These are phyloP conservation scores for Pholiota microspora DNA, from an alignment of 768 basidiomycete genomes.

Conservation along the genomic window DNA sequence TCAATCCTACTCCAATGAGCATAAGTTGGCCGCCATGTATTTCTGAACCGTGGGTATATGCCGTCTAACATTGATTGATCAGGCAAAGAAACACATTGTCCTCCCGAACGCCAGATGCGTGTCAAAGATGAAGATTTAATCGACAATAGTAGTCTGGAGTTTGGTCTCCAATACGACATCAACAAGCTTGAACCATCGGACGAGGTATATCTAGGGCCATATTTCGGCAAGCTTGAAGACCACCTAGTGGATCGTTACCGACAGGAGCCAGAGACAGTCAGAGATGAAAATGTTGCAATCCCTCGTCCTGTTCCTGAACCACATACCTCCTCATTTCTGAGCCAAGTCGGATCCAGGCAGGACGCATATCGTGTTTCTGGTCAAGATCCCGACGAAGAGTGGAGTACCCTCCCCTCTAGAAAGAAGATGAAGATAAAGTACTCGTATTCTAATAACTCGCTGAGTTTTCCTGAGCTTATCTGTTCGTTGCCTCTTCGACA, in stretches of 20 bases:
- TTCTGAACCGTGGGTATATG: not conserved
- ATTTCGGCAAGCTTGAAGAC: not conserved
- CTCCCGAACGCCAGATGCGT: not conserved
- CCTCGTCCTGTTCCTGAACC: not conserved
- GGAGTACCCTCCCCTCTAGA: constrained; percentile 33
- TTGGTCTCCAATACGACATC: not conserved
- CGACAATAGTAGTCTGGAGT: too few species aligned
- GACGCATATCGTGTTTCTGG: constrained; percentile 25
- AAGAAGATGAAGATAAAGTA: constrained; percentile 29
- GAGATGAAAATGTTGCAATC: not conserved
- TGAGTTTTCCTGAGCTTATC: too few species aligned
- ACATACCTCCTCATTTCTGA: not conserved
- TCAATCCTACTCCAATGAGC: too few species aligned
- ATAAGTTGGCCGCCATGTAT: too few species aligned
- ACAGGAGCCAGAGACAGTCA: not conserved
- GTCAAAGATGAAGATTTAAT: not conserved
- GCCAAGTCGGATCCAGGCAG: not conserved
- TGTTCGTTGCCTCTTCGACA: not conserved
- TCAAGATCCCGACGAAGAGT: constrained; percentile 32
- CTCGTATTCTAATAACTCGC: too few species aligned
- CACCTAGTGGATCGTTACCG: not conserved
- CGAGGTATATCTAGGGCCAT: not conserved
- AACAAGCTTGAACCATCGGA: not conserved
- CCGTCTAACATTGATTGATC: not conserved
- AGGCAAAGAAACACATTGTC: not conserved